These are phyloP conservation scores for Aspergillus egyptiacus DNA, from an alignment of 495 filamentous ascomycete genomes.

Conservation along the genomic window DNA sequence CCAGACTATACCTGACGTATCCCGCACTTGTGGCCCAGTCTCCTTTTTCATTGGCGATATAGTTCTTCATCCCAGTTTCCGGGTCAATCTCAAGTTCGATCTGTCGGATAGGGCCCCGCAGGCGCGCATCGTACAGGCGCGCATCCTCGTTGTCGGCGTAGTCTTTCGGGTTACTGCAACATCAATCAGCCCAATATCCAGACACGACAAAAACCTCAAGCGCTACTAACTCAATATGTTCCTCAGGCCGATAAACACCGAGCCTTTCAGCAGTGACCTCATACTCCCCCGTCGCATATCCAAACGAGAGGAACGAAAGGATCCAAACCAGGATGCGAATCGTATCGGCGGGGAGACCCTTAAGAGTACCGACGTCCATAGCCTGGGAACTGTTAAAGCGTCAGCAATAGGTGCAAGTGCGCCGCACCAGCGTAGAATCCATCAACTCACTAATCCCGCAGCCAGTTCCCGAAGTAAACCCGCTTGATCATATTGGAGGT, in stretches of 20 bases:
- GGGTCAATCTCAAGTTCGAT: slow-evolving; percentile 78
- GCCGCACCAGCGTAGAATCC: neutral
- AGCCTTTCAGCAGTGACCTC: slow-evolving; percentile 90
- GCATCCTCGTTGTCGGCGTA: slow-evolving; percentile 89
- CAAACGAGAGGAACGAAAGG: slow-evolving; percentile 85
- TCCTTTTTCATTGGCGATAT: slow-evolving; percentile 87
- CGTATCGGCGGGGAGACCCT: slow-evolving; percentile 80
- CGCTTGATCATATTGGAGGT: slow-evolving; percentile 81
- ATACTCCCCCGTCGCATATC: slow-evolving; percentile 95
- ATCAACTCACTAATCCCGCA: slow-evolving; percentile 42
- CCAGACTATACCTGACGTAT: slow-evolving; percentile 80
- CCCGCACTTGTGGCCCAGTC: slow-evolving; percentile 83
- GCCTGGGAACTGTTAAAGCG: slow-evolving; percentile 65
- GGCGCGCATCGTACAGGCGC: slow-evolving; percentile 72
- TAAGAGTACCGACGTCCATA: slow-evolving; percentile 86
- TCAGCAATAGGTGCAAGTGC: neutral
- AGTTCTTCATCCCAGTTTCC: slow-evolving; percentile 95
- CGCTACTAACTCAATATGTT: slow-evolving; percentile 67
- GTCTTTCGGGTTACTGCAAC: slow-evolving; percentile 65
- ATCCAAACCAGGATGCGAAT: slow-evolving; percentile 90
- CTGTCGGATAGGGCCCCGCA: slow-evolving; percentile 68
- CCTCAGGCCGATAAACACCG: slow-evolving; percentile 89
- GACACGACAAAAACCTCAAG: neutral
- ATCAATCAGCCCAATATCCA: neutral
- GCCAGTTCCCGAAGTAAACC: slow-evolving; percentile 77